Evolutionary conservation across 164 flowering plant genomes (phyloP).

Genomic region (Piper betle): DNA sequence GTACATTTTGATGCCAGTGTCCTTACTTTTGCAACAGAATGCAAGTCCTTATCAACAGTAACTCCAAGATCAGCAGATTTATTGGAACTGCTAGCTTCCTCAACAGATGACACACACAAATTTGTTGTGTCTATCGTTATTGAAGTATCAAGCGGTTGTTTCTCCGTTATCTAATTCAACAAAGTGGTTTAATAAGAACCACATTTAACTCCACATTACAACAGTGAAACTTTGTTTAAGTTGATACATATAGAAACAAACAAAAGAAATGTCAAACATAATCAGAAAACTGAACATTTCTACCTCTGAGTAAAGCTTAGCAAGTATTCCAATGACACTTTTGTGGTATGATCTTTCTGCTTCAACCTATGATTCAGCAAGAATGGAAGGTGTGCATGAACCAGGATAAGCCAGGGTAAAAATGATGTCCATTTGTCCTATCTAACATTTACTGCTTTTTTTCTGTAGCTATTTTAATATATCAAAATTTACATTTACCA

Average conservation of each 20-base stretch:
- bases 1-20: not conserved
- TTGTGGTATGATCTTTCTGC: slow-evolving; percentile 75
- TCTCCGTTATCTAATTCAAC: slow-evolving; percentile 33
- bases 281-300: not conserved
- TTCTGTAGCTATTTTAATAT: not conserved
- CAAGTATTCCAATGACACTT: slow-evolving; percentile 35
- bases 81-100: slow-evolving; percentile 15
- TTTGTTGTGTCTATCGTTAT: slow-evolving; percentile 14
- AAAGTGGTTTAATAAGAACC: not conserved
- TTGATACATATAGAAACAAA: too few species aligned
- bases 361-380: slow-evolving; percentile 36
- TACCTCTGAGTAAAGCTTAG: slow-evolving; percentile 57
- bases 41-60: slow-evolving; percentile 9
- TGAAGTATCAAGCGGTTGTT: slow-evolving; percentile 29
- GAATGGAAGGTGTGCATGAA: not conserved
- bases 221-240: not conserved
- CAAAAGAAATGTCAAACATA: not conserved
- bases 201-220: too few species aligned
- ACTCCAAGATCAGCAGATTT: slow-evolving; percentile 17
- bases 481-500: too few species aligned
- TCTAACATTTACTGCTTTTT: not conserved
- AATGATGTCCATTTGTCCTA: not conserved
- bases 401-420: not conserved
- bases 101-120: slow-evolving; percentile 12
- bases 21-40: slow-evolving; percentile 57